Percentiles rank a stretch among this genome's conserved stretches.
Conservation (phyloP, 371 early-diverging fungal species). For the Phascolomyces articulosus region DNA sequence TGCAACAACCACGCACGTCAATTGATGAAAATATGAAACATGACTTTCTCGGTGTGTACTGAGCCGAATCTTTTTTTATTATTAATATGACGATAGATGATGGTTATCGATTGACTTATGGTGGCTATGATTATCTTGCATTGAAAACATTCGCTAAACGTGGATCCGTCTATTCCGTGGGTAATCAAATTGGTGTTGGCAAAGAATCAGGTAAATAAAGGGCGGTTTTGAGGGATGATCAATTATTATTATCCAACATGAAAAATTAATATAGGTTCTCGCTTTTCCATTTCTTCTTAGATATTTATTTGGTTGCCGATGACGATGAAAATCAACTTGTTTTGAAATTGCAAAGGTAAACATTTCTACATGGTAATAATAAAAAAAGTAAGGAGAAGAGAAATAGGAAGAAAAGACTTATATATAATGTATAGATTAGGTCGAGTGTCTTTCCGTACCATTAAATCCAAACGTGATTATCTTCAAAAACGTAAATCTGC, state of each 20-base stretch:
- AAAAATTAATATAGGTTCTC: too few species aligned
- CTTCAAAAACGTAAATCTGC: slow-evolving; percentile 88
- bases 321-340: slow-evolving; percentile 87
- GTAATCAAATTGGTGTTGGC: slow-evolving; percentile 99
- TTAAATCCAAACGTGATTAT: slow-evolving; percentile 98
- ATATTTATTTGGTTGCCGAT: slow-evolving; percentile 95
- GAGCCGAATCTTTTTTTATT: too few species aligned
- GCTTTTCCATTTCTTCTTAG: slow-evolving; percentile 29
- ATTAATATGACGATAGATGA: slow-evolving; percentile 63
- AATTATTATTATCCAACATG: too few species aligned
- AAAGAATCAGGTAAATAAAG: slow-evolving; percentile 88
- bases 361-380: too few species aligned
- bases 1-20: background rate
- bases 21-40: background rate
- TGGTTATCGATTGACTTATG: slow-evolving; percentile 97
- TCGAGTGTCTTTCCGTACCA: slow-evolving; percentile 96
- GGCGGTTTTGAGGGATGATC: too few species aligned
- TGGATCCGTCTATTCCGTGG: slow-evolving; percentile 91
- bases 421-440: slow-evolving; percentile 72
- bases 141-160: slow-evolving; percentile 92
- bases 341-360: slow-evolving; percentile 89
- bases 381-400: background rate
- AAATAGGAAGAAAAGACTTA: background rate
- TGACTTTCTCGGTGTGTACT: too few species aligned
- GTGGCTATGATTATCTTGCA: slow-evolving; percentile 99